Conservation (phyloP, 1,139 yeast genomes). For the Saccharomyces hybrid region DNA sequence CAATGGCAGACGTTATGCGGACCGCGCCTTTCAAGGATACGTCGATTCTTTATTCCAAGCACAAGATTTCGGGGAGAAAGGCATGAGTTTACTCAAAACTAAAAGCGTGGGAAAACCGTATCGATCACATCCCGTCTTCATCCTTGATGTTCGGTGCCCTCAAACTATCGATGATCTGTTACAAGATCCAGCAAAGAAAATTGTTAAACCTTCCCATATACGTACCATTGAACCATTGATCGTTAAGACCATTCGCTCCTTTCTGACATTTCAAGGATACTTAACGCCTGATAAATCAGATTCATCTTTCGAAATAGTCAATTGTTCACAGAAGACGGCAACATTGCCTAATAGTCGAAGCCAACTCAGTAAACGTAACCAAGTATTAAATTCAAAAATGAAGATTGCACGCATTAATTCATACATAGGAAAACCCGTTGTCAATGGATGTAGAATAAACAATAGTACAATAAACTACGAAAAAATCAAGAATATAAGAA, state of each 20-base stretch:
- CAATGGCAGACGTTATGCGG: constrained; percentile 37
- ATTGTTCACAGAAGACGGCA: background rate
- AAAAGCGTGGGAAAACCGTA: constrained; percentile 30
- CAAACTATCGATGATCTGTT: constrained; percentile 34
- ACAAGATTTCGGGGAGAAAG: background rate
- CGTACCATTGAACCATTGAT: constrained; percentile 32
- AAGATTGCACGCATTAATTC: background rate
- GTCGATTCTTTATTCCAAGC: constrained; percentile 32
- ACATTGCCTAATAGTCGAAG: background rate
- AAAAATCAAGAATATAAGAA: background rate
- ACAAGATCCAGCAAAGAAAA: constrained; percentile 39
- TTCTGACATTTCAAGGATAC: constrained; percentile 29
- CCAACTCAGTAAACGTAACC: background rate
- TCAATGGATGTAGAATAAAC: background rate
- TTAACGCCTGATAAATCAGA: background rate
- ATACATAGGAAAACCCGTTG: background rate
- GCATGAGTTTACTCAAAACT: background rate
- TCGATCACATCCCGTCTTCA: constrained; percentile 35
- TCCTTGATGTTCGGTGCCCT: constrained; percentile 35
- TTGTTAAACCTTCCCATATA: constrained; percentile 28
- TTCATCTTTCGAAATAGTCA: background rate
- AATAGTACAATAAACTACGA: background rate
- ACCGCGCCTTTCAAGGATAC: constrained; percentile 23
- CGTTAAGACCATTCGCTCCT: constrained; percentile 29
- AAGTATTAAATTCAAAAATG: background rate